phyloP scores from a whole-genome alignment of 768 basidiomycete genomes.

The Tremella yokohamensis region DNA sequence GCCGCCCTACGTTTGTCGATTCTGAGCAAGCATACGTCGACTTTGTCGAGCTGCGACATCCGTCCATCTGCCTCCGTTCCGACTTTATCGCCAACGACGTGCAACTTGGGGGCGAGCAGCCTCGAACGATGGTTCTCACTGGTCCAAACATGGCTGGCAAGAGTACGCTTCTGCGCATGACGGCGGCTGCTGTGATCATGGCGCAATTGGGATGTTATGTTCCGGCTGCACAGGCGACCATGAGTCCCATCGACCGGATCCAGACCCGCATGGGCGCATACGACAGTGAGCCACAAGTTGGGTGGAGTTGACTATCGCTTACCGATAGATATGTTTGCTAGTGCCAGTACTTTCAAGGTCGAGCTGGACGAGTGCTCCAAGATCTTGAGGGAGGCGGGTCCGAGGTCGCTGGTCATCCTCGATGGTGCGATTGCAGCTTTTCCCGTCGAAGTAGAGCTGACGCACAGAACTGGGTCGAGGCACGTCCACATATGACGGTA shows the following conservation, averaged over 20 bases:
- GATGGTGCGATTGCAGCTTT: conserved; percentile 64
- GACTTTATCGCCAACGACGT: conserved; percentile 93
- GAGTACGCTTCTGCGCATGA: conserved; percentile 82
- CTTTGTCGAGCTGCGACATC: conserved; percentile 86
- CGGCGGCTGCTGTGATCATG: conserved; percentile 84
- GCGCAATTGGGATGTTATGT: conserved; percentile 95
- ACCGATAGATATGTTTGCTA: conserved; percentile 49
- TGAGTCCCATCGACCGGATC: conserved; percentile 87
- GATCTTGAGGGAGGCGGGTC: conserved; percentile 88
- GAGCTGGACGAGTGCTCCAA: conserved; percentile 97
- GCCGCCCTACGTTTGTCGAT: conserved; percentile 82
- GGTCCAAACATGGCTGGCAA: conserved; percentile 69
- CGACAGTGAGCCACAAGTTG: conserved; percentile 59
- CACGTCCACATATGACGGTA: conserved; percentile 96
- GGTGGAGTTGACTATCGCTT: not conserved
- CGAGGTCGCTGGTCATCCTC: conserved; percentile 86
- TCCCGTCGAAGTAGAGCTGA: not conserved
- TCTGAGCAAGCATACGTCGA: conserved; percentile 69
- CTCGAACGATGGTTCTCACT: conserved; percentile 76
- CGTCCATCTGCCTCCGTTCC: conserved; percentile 68
- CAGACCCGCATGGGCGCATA: conserved; percentile 97
- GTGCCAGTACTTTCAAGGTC: conserved; percentile 79
- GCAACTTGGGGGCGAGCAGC: conserved; percentile 64
- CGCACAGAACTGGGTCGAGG: conserved; percentile 84
- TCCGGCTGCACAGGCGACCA: conserved; percentile 78